These are phyloP conservation scores for Coffea humblotiana DNA, from an alignment of 305 asterid genomes.

Conservation along the genomic window DNA sequence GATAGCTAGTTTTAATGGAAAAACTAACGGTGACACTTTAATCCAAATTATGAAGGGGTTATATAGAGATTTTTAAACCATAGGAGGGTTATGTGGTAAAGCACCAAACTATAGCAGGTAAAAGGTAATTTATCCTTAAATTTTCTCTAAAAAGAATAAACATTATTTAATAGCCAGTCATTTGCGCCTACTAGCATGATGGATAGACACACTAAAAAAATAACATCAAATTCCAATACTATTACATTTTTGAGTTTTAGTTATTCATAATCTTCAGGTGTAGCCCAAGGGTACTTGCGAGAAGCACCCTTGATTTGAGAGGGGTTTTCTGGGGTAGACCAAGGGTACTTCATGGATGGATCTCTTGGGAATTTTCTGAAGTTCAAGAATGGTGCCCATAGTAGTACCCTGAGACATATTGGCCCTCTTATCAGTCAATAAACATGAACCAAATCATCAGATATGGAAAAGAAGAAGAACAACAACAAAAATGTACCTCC, in stretches of 20 bases:
- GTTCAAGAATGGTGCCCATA: slow-evolving; percentile 93
- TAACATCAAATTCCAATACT: not conserved
- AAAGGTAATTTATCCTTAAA: no score
- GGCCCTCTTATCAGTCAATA: slow-evolving; percentile 8
- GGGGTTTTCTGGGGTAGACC: slow-evolving; percentile 71
- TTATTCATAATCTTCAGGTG: slow-evolving; percentile 72
- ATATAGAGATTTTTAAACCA: no score
- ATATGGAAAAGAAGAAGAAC: not conserved
- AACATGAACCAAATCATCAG: not conserved
- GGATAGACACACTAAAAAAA: not conserved
- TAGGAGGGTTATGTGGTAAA: no score
- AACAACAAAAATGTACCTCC: not conserved
- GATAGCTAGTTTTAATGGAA: no score
- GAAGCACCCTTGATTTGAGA: slow-evolving; percentile 49
- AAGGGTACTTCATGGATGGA: slow-evolving; percentile 82
- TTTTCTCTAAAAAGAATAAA: no score
- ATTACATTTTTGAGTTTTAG: not conserved
- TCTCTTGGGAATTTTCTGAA: slow-evolving; percentile 82
- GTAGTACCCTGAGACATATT: slow-evolving; percentile 42
- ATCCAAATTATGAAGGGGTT: no score
- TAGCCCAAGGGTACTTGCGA: slow-evolving; percentile 73
- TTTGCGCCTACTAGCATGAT: slow-evolving; percentile 31
- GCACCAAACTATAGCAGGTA: no score
- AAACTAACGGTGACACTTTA: no score
- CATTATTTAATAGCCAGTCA: no score